Percentiles rank a stretch among this genome's conserved stretches.
phyloP scores from a whole-genome alignment of 2,329 filamentous ascomycete species.

The Ceratocystiopsis minuta region DNA sequence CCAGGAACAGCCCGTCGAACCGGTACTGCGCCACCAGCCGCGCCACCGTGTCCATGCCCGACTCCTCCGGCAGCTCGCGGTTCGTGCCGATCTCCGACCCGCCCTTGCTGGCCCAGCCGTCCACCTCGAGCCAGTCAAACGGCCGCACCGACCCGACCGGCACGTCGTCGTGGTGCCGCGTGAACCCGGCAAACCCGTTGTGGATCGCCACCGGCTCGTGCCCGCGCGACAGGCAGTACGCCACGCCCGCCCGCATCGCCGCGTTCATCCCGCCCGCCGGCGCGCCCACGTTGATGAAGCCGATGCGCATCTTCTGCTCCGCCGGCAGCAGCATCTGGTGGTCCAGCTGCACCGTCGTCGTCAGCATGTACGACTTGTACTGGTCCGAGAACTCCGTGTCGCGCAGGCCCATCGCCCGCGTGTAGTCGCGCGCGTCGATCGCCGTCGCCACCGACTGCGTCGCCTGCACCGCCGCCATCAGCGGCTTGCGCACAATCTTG shows the following conservation, averaged over 20 bases:
- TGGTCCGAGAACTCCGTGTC: slow-evolving; percentile 92
- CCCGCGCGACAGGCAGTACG: slow-evolving; percentile 81
- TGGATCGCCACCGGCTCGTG: slow-evolving; percentile 86
- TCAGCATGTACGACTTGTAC: slow-evolving; percentile 78
- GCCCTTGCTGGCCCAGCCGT: slow-evolving; percentile 88
- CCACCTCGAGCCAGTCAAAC: slow-evolving; percentile 85
- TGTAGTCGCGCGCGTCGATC: slow-evolving; percentile 74
- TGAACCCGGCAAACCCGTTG: slow-evolving; percentile 90
- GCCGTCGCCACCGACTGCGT: slow-evolving; percentile 72
- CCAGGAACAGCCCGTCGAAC: slow-evolving; percentile 79
- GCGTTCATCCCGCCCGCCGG: slow-evolving; percentile 98
- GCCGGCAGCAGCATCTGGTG: slow-evolving; percentile 45
- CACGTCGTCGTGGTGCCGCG: slow-evolving; percentile 72
- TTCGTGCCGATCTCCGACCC: slow-evolving; percentile 98
- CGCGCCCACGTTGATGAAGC: slow-evolving; percentile 91
- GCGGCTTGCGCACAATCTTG: slow-evolving; percentile 79
- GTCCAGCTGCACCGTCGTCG: slow-evolving; percentile 63
- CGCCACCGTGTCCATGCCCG: slow-evolving; percentile 66
- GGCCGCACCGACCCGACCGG: slow-evolving; percentile 68
- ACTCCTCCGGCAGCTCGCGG: slow-evolving; percentile 72
- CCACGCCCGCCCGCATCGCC: slow-evolving; percentile 79
- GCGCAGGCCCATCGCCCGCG: slow-evolving; percentile 68
- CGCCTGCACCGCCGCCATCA: slow-evolving; percentile 74
- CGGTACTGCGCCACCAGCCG: slow-evolving; percentile 69
- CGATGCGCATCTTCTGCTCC: slow-evolving; percentile 71